Conservation (phyloP, 2,329 filamentous ascomycete species). For the Fusarium sp. region DNA sequence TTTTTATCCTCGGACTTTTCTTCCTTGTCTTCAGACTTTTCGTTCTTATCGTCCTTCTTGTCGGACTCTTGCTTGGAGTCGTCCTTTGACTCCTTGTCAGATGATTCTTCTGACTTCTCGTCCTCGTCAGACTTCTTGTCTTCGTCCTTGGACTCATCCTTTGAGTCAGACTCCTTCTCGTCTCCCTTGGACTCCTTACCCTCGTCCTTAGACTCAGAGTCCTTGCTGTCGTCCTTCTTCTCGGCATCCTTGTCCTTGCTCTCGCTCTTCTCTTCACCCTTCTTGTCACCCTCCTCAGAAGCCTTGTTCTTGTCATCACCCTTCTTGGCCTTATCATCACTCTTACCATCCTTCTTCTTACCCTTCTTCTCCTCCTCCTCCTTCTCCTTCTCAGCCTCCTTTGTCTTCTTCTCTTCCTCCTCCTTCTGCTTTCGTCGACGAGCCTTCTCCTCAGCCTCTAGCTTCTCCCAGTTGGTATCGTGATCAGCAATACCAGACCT, state of each 20-base stretch:
- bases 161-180: constrained; percentile 20
- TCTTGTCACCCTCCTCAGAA: constrained; percentile 35
- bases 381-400: constrained; percentile 50
- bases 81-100: constrained; percentile 29
- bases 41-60: constrained; percentile 4
- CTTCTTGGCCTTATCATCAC: constrained; percentile 35
- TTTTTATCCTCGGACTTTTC: constrained; percentile 15
- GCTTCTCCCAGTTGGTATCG: constrained; percentile 58
- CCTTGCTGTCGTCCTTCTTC: constrained; percentile 23
- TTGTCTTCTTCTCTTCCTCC: constrained; percentile 53
- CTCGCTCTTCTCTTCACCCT: constrained; percentile 40
- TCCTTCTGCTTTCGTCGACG: constrained; percentile 54
- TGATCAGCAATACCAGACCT: constrained; percentile 50
- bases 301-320: constrained; percentile 32
- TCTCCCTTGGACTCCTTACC: constrained; percentile 27
- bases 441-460: constrained; percentile 57
- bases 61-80: constrained; percentile 41
- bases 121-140: constrained; percentile 17
- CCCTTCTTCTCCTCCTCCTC: constrained; percentile 49
- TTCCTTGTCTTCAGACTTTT: constrained; percentile 10
- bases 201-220: constrained; percentile 34
- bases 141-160: constrained; percentile 30
- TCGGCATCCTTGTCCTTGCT: constrained; percentile 26
- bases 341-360: constrained; percentile 44
- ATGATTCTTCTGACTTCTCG: constrained; percentile 10